A percentile compares a stretch with the other conserved stretches of the same genome.
Conservation (phyloP, 139 green algal species). For the Protoeuglena noctilucae region DNA sequence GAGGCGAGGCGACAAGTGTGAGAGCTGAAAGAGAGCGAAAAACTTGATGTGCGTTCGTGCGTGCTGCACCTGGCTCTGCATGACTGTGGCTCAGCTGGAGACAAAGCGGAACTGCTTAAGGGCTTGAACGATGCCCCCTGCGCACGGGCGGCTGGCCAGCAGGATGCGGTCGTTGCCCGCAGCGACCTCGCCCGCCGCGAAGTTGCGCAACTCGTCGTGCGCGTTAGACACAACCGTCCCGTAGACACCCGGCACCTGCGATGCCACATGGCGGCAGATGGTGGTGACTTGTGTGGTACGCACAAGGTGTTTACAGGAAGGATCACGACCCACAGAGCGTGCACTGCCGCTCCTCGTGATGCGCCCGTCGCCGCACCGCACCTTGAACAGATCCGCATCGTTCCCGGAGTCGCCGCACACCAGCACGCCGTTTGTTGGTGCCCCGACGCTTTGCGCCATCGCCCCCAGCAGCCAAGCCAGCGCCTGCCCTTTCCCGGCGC, state of each 20-base stretch:
- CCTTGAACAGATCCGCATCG: conserved; percentile 78
- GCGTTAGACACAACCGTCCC: conserved; percentile 78
- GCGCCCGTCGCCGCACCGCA: no score
- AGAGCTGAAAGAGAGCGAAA: no score
- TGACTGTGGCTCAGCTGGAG: not conserved
- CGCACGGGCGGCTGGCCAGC: conserved; percentile 39
- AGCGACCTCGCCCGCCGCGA: conserved; percentile 19
- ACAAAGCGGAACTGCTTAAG: conserved; percentile 48
- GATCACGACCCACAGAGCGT: no score
- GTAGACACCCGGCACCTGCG: conserved; percentile 32
- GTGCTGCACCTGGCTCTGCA: no score
- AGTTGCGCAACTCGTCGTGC: conserved; percentile 61
- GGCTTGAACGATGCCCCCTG: conserved; percentile 69
- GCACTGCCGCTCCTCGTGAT: no score
- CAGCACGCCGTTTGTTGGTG: conserved; percentile 32
- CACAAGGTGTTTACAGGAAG: no score
- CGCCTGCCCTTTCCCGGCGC: conserved; percentile 71
- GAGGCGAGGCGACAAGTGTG: no score
- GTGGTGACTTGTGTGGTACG: no score
- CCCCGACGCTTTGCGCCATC: conserved; percentile 11
- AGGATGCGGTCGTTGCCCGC: not conserved
- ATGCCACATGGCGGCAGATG: no score
- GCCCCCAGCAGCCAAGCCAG: conserved; percentile 58
- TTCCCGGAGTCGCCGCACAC: conserved; percentile 87
- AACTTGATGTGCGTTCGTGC: no score